phyloP scores from a whole-genome alignment of 257 asterid species.

The Solanum peruvianum region DNA sequence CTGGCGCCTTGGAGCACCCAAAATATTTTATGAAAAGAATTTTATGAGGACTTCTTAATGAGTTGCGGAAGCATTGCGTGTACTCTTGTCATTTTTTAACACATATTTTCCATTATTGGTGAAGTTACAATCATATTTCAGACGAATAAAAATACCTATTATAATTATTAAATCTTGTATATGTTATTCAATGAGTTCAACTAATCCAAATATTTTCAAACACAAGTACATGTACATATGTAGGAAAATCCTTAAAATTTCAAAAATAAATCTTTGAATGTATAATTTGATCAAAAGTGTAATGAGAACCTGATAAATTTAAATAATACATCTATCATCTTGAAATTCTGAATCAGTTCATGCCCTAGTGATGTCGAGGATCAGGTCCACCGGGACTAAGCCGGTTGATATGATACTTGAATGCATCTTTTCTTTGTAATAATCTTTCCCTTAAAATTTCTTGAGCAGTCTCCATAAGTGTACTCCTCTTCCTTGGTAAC shows the following conservation, averaged over 20 bases:
- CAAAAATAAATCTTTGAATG: neutral
- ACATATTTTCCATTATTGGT: neutral
- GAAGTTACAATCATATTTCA: neutral
- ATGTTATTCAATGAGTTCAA: neutral
- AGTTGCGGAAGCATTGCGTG: no score
- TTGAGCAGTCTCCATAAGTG: neutral
- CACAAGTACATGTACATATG: neutral
- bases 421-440: neutral
- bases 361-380: slow-evolving; percentile 2
- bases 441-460: neutral
- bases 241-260: neutral
- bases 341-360: neutral
- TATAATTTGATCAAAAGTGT: neutral
- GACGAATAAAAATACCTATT: neutral
- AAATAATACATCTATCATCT: neutral
- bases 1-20: neutral
- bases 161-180: neutral
- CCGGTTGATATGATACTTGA: neutral
- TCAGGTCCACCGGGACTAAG: neutral
- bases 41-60: neutral
- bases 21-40: rapidly evolving
- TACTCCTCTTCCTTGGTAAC: neutral
- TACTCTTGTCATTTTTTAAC: no score
- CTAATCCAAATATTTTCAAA: neutral
- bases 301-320: neutral